Conservation (phyloP, 208 protist species). For the Leishmania arabica region DNA sequence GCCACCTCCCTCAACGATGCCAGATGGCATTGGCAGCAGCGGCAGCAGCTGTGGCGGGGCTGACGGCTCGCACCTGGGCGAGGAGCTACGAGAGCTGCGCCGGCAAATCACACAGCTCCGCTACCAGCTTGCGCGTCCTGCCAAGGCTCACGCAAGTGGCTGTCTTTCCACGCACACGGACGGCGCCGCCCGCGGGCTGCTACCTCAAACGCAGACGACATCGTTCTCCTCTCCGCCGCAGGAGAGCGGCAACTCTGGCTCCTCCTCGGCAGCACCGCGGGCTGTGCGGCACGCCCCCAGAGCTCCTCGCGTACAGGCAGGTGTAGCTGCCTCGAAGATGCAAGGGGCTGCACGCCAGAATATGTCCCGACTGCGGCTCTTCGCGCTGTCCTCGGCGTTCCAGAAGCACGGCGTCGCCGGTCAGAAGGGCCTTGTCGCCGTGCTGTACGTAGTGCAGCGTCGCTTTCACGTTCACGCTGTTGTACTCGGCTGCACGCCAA, state of each 20-base stretch:
- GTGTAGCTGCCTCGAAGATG: not conserved
- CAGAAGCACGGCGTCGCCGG: not conserved
- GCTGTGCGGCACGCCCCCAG: not conserved
- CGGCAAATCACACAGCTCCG: constrained; percentile 11
- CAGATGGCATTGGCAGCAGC: not conserved
- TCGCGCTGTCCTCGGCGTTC: constrained; percentile 53
- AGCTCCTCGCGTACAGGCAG: not conserved
- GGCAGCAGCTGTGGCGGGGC: not conserved
- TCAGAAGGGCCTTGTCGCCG: constrained; percentile 19
- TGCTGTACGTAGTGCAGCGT: constrained; percentile 18
- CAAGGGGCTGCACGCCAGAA: not conserved
- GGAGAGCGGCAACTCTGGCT: not conserved
- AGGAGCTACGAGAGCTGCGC: constrained; percentile 11
- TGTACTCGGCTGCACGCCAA: constrained; percentile 23
- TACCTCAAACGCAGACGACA: not conserved
- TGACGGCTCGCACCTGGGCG: not conserved
- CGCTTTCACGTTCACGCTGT: constrained; percentile 33
- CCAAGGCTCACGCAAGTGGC: not conserved
- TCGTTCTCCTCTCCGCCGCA: no score
- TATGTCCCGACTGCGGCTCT: constrained; percentile 14
- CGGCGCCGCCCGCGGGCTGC: not conserved
- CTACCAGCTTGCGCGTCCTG: constrained; percentile 9
- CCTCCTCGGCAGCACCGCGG: not conserved
- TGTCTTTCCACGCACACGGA: not conserved
- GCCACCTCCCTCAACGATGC: not conserved